Percentiles rank a stretch among this genome's conserved stretches.
phyloP scores from a whole-genome alignment of 805 yeast species.

The Priceomyces haplophilus region DNA sequence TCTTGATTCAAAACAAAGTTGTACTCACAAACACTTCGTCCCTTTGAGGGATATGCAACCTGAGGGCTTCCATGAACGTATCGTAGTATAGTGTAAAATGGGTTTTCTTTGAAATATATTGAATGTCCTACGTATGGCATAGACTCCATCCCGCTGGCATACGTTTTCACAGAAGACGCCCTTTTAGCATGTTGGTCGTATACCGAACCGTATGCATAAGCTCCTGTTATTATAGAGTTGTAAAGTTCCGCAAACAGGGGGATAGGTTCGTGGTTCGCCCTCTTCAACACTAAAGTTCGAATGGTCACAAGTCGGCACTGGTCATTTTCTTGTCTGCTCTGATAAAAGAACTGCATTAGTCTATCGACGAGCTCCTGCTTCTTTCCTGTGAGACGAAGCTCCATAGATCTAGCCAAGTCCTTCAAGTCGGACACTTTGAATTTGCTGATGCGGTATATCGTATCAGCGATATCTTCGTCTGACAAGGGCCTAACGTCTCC shows the following conservation, averaged over 20 bases:
- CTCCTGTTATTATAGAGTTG: slow-evolving; percentile 28
- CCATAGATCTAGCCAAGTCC: slow-evolving; percentile 48
- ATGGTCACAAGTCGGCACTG: slow-evolving; percentile 44
- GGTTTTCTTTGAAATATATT: slow-evolving; percentile 50
- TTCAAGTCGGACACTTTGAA: slow-evolving; percentile 54
- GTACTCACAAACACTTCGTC: slow-evolving; percentile 33
- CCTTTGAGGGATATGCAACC: slow-evolving; percentile 43
- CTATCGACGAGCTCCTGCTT: slow-evolving; percentile 61
- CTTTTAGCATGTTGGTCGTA: slow-evolving; percentile 6
- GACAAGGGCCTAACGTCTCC: slow-evolving; percentile 9
- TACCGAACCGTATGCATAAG: slow-evolving; percentile 10
- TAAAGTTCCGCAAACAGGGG: slow-evolving; percentile 35
- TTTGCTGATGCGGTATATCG: slow-evolving; percentile 9
- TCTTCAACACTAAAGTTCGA: slow-evolving; percentile 40
- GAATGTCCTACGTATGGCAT: slow-evolving; percentile 32
- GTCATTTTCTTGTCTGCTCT: slow-evolving; percentile 40
- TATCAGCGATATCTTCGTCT: slow-evolving; percentile 14
- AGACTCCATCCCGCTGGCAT: slow-evolving; percentile 8
- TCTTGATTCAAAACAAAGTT: slow-evolving; percentile 41
- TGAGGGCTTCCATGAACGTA: slow-evolving; percentile 50
- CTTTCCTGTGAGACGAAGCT: slow-evolving; percentile 51
- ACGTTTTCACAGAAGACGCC: slow-evolving; percentile 3
- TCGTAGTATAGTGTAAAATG: slow-evolving; percentile 52
- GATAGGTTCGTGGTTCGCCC: slow-evolving; percentile 29
- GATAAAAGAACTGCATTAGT: slow-evolving; percentile 43